Evolutionary conservation across 2,329 filamentous ascomycete species (phyloP).

Genomic region (Plectosphaerella cucumerina): DNA sequence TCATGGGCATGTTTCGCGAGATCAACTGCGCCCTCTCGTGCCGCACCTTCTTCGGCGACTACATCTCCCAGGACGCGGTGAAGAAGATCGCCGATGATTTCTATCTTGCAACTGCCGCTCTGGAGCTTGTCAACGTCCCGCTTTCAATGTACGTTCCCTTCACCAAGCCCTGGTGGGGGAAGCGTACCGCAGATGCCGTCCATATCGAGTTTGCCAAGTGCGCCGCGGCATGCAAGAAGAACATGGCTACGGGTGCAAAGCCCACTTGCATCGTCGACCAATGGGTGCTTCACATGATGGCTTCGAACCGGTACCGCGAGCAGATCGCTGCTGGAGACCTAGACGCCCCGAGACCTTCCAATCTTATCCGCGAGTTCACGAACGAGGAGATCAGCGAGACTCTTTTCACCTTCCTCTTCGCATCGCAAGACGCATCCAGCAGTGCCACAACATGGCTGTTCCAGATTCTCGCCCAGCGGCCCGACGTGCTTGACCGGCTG

Average conservation of each 20-base stretch:
- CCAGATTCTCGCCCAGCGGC: conserved; percentile 45
- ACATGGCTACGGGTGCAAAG: conserved; percentile 65
- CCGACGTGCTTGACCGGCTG: conserved; percentile 40
- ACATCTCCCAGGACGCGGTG: conserved; percentile 67
- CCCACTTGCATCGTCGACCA: conserved; percentile 73
- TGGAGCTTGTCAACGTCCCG: conserved; percentile 78
- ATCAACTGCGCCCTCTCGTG: conserved; percentile 76
- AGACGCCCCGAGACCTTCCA: conserved; percentile 35
- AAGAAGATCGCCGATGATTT: conserved; percentile 76
- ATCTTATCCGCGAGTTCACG: conserved; percentile 46
- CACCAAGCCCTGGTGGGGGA: conserved; percentile 74
- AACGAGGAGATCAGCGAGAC: conserved; percentile 45
- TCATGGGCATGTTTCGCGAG: conserved; percentile 71
- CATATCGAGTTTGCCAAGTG: conserved; percentile 67
- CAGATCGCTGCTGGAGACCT: conserved; percentile 54
- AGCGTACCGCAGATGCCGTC: conserved; percentile 69
- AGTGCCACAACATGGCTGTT: conserved; percentile 50
- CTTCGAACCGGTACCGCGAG: conserved; percentile 63
- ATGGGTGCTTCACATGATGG: conserved; percentile 71
- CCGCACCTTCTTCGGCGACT: conserved; percentile 76
- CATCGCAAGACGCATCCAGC: conserved; percentile 49
- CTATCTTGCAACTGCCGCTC: conserved; percentile 71
- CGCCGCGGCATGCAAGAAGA: conserved; percentile 65
- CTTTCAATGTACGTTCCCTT: conserved; percentile 65
- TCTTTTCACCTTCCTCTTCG: conserved; percentile 50